These are phyloP conservation scores for Evernia prunastri DNA, from an alignment of 495 filamentous ascomycete genomes.

Conservation along the genomic window DNA sequence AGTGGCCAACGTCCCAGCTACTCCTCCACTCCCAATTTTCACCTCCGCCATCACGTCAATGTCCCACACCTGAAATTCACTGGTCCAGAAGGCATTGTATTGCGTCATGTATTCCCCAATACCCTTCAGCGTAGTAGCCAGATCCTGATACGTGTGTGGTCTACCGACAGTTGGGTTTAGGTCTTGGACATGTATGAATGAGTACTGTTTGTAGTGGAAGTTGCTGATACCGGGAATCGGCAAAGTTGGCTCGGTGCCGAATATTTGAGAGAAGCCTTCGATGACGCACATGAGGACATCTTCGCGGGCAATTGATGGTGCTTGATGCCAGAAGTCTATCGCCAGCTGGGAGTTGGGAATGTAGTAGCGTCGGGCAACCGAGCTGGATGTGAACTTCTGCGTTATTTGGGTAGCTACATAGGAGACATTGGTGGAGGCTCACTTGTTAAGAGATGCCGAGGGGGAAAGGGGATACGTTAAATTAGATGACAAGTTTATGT, in stretches of 20 bases:
- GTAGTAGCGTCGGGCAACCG: not conserved
- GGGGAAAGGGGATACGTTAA: not conserved
- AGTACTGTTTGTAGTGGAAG: not conserved
- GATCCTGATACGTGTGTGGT: conserved; percentile 1
- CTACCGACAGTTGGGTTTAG: conserved; percentile 1
- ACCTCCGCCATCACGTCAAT: not conserved
- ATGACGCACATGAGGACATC: conserved; percentile 16
- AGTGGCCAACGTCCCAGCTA: not conserved
- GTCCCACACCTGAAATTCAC: conserved; percentile 7
- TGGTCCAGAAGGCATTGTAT: not conserved
- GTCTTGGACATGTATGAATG: conserved; percentile 13
- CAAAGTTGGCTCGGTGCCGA: not conserved
- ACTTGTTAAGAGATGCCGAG: not conserved
- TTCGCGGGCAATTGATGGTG: not conserved
- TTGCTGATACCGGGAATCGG: not conserved
- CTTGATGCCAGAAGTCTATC: conserved; percentile 12
- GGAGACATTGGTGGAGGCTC: not conserved
- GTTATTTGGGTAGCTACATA: not conserved
- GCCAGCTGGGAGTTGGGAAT: conserved; percentile 1
- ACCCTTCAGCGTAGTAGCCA: conserved; percentile 8
- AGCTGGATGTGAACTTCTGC: not conserved
- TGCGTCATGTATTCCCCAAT: conserved; percentile 9
- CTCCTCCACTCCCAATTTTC: conserved; percentile 6
- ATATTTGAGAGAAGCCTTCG: conserved; percentile 1
- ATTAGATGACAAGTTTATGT: not conserved